Evolutionary conservation across 2,329 filamentous ascomycete species (phyloP), one percentile per base, ranked within the genome.

Genomic region (Metarhizium album): DNA sequence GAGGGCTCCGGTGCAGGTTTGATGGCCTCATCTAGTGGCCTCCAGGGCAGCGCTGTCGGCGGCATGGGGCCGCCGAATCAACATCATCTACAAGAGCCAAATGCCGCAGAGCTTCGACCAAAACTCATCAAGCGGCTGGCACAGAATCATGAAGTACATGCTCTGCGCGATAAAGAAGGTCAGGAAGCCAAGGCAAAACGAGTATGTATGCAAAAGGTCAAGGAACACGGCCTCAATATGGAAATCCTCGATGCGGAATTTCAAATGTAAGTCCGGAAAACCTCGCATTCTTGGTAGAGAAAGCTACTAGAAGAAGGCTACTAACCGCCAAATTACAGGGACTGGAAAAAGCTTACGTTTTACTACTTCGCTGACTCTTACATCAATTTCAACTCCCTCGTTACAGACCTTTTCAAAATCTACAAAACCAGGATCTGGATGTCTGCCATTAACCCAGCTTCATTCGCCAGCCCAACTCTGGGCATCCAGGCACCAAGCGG

Each of bases 391-490:
- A 98, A 98, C 66, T 88, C 89, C 2, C 80, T 98, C 16, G 93
- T 98, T 49, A 95, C 90, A 0, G 93, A 98, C 64, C 76, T 98
- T 13, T 98, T 97, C 79, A 97, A 97, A 70, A 91, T 97, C 55
- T 98, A 97, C 77, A 98, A 98, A 74, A 95, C 91, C 22, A 83
- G 94, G 59, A 98, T 98, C 61, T 98, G 93, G 93, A 95, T 98
- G 88, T 97, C 91, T 4, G 93, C 93, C 3, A 95, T 98, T 67
- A 98, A 98, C 65, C 93, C 93, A 7, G 93, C 91, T 4, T 96
- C 91, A 0, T 96, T 97, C 67, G 87, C 87, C 23, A 90, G 83
- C 55, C 86, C 87, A 18, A 82, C 82, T 3, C 74, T 87, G 46
- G 85, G 85, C 24, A 72, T 90, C 22, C 83, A 84, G 63, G 81